Conservation (phyloP, 306 rosid species). For the Hippophae tibetana region DNA sequence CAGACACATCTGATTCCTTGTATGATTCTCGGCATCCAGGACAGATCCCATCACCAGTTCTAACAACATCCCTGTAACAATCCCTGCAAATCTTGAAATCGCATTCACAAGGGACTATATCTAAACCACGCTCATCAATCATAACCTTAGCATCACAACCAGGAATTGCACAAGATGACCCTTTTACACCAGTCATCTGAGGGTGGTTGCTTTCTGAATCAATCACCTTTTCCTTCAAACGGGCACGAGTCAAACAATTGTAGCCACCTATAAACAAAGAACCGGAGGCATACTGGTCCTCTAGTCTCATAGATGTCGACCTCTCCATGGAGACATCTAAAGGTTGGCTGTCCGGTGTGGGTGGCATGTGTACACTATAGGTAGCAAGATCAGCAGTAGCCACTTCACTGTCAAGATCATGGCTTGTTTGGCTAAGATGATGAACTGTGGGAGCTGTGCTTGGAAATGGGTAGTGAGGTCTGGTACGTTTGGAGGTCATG, state of each 20-base stretch:
- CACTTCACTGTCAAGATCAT: slow-evolving; percentile 36
- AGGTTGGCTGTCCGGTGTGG: slow-evolving; percentile 63
- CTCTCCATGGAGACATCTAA: slow-evolving; percentile 42
- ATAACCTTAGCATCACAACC: slow-evolving; percentile 53
- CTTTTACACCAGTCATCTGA: slow-evolving; percentile 57
- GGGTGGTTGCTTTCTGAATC: slow-evolving; percentile 58
- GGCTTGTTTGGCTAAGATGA: slow-evolving; percentile 27
- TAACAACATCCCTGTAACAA: slow-evolving; percentile 45
- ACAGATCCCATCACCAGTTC: slow-evolving; percentile 44
- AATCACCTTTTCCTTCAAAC: slow-evolving; percentile 50
- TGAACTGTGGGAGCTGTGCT: slow-evolving; percentile 26
- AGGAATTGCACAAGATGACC: slow-evolving; percentile 42
- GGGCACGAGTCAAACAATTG: slow-evolving; percentile 47
- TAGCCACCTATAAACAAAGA: slow-evolving; percentile 66
- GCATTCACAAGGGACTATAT: slow-evolving; percentile 55
- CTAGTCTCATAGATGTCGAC: slow-evolving; percentile 45
- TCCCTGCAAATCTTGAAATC: slow-evolving; percentile 58
- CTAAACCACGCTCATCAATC: slow-evolving; percentile 56
- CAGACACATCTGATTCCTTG: slow-evolving; percentile 21
- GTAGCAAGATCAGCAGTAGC: slow-evolving; percentile 31
- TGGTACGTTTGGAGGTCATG: slow-evolving; percentile 22
- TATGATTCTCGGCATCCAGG: slow-evolving; percentile 49
- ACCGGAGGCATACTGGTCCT: slow-evolving; percentile 57
- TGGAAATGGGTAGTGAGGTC: slow-evolving; percentile 5
- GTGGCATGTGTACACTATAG: slow-evolving; percentile 52